phyloP scores from a whole-genome alignment of 2,329 filamentous ascomycete species.

The Fusarium praegraminearum region DNA sequence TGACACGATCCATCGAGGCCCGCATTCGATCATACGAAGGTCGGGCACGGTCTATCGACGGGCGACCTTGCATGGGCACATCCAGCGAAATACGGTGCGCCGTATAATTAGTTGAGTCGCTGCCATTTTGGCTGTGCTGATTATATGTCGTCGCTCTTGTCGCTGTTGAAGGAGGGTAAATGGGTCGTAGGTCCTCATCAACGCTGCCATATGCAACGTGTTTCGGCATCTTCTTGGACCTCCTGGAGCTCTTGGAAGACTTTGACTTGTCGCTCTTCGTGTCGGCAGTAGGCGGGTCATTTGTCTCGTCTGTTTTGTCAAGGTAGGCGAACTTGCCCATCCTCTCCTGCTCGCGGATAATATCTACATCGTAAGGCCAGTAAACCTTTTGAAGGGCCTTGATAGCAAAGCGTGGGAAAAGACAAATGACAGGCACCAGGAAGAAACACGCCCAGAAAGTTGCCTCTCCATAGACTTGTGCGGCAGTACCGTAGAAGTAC shows the following conservation, averaged over 20 bases:
- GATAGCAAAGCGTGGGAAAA: conserved; percentile 87
- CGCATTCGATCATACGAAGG: conserved; percentile 91
- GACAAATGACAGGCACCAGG: conserved; percentile 81
- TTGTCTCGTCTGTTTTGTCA: conserved; percentile 52
- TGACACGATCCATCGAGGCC: conserved; percentile 85
- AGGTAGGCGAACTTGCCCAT: conserved; percentile 85
- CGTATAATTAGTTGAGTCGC: conserved; percentile 93
- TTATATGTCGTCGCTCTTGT: conserved; percentile 80
- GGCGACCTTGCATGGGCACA: conserved; percentile 56
- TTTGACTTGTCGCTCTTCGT: conserved; percentile 58
- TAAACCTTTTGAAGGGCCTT: conserved; percentile 95
- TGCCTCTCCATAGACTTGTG: conserved; percentile 82
- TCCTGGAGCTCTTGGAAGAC: conserved; percentile 67
- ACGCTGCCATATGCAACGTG: conserved; percentile 72
- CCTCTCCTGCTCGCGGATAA: conserved; percentile 91
- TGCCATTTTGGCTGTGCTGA: conserved; percentile 87
- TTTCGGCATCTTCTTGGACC: conserved; percentile 61
- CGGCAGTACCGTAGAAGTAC: conserved; percentile 79
- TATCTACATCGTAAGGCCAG: conserved; percentile 92
- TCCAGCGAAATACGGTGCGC: conserved; percentile 72
- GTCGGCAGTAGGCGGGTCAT: conserved; percentile 56
- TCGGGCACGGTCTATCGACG: conserved; percentile 75
- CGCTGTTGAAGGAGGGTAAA: conserved; percentile 91
- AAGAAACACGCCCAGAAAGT: conserved; percentile 90
- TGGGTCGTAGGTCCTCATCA: conserved; percentile 89